These are phyloP conservation scores for Zarea fungicola DNA, from an alignment of 2,329 filamentous ascomycete species.

Conservation along the genomic window DNA sequence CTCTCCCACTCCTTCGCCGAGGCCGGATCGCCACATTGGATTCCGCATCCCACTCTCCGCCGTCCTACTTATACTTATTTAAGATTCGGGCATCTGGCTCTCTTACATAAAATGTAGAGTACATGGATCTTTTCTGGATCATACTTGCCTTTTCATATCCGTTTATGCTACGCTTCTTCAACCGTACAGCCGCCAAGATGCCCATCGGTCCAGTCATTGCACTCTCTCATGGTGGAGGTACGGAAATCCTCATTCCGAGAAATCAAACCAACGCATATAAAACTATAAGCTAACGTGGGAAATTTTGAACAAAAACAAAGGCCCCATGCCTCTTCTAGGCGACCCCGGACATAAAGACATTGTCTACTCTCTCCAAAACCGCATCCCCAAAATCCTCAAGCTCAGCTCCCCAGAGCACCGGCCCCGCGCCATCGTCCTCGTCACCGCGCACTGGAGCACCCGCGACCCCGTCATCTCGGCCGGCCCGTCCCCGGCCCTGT, in stretches of 20 bases:
- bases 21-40: neutral
- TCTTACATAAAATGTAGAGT: no score
- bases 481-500: conserved; percentile 39
- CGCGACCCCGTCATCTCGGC: conserved; percentile 46
- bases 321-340: conserved; percentile 53
- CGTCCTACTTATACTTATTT: neutral
- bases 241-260: conserved; percentile 12
- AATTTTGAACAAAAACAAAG: conserved; percentile 20
- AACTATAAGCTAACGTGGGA: no score
- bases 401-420: conserved; percentile 43
- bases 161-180: neutral
- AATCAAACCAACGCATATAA: neutral
- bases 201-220: conserved; percentile 39
- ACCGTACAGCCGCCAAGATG: conserved; percentile 26
- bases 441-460: conserved; percentile 56
- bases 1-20: neutral
- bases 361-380: conserved; percentile 45
- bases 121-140: conserved; percentile 10
- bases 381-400: conserved; percentile 50
- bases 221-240: conserved; percentile 47
- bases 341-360: conserved; percentile 49
- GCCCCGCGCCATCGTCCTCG: conserved; percentile 47
- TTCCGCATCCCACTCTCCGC: neutral
- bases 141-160: neutral
- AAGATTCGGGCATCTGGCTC: neutral